Evolutionary conservation across 768 basidiomycete species (phyloP), one percentile per base, ranked within the genome.

Genomic region (Macrolepiota albuminosa): DNA sequence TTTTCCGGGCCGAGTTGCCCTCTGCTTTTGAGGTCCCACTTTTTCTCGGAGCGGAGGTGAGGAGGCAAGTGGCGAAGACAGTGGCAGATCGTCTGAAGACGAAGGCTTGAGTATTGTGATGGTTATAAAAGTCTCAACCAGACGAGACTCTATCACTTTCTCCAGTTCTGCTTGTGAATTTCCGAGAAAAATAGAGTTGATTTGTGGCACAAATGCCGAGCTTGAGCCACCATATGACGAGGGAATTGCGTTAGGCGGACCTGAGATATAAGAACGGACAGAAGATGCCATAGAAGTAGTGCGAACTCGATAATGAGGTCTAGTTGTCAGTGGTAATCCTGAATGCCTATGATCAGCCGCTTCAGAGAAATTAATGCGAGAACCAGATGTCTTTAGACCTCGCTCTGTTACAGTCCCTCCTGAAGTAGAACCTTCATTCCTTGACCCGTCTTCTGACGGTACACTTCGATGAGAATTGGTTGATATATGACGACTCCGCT

Each of bases 121-220:
- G 14, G 84, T 80, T 57, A 93, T 72, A 65, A 91, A 90, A 0
- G 91, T 90, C 71, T 92, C 89, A 26, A 93, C 85, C 34, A 93
- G 75, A 51, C 91, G 84, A 37, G 90, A 86, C 56, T 76, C 74
- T 11, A 93, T 78, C 14, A 91, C 81, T 64, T 79, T 87, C 75
- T 93, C 89, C 48, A 93, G 75, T 8, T 78, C 81, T 33, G 73
- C 72, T 67, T 93, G 91, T 4, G 89, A 88, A 61, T 87, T 80
- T 65, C 86, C 85, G 16, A 78, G 78, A 57, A 82, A 73, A 50
- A 82, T 69, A 13, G 71, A 63, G 40, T 68, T 69, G 53, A 70
- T 71, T 62, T 66, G 68, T 46, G 67, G 56, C 39, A 63, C 51
- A 42, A 54, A 61, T 40, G 68, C 64, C 46, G 68, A 63, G 26